Conservation (phyloP, 2,329 filamentous ascomycete genomes). For the Fusarium verrucosum region DNA sequence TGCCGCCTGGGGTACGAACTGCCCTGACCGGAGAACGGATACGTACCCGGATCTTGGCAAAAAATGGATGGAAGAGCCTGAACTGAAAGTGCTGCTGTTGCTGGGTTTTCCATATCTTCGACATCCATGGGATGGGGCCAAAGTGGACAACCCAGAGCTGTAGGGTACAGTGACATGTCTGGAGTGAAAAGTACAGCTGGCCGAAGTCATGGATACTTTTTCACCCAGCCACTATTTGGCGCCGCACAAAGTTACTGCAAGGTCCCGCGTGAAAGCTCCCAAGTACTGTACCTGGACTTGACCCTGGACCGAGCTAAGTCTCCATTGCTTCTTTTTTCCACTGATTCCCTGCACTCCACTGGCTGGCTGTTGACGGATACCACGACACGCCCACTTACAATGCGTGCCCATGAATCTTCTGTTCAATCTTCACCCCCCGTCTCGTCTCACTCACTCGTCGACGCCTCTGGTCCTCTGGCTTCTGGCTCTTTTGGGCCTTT, state of each 20-base stretch:
- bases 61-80: too few relatives aligned
- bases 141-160: conserved; percentile 24
- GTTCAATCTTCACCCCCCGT: conserved; percentile 19
- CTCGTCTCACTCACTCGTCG: conserved; percentile 37
- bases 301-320: conserved; percentile 25
- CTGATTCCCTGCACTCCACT: conserved; percentile 33
- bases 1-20: conserved; percentile 19
- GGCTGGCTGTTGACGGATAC: conserved; percentile 28
- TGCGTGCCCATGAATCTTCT: too few relatives aligned
- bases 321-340: conserved; percentile 41
- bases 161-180: conserved; percentile 21
- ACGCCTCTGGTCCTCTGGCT: conserved; percentile 28
- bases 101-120: conserved; percentile 34
- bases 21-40: conserved; percentile 34
- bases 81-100: conserved; percentile 21
- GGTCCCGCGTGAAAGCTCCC: conserved; percentile 8
- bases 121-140: conserved; percentile 25
- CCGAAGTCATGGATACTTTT: conserved; percentile 1
- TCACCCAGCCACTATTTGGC: conserved; percentile 6
- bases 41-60: conserved; percentile 34
- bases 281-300: conserved; percentile 30
- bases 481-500: conserved; percentile 28
- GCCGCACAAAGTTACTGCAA: conserved; percentile 10
- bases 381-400: conserved; percentile 27
- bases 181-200: neutral